Evolutionary conservation across 306 rosid species (phyloP), one percentile per base, ranked within the genome.

Genomic region (Fagus sylvatica): DNA sequence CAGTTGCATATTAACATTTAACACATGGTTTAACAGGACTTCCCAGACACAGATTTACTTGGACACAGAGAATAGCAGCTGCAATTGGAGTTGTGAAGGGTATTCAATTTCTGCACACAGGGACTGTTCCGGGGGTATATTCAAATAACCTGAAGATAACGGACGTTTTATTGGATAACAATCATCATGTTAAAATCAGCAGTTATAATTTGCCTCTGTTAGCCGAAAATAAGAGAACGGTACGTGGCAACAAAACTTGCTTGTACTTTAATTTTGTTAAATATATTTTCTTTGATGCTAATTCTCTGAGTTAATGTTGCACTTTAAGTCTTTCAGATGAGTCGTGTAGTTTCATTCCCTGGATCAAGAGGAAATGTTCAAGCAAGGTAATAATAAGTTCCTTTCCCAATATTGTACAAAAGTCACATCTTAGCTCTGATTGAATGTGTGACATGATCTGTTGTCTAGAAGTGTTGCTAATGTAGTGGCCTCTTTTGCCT

Each of bases 51-150:
- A 95, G 84, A 83, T 89, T 95, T 81, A 76, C 88, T 42, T 95
- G 98, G 99, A 74, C 81, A 46, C 97, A 91, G 54, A 93, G 99
- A 87, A 89, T 95, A 82, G 78, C 85, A 53, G 94, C 97, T 46
- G 92, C 97, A 36, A 91, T 95, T 42, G 98, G 94, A 85, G 89
- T 91, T 53, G 90, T 82, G 72, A 92, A 91, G 86, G 98, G 98
- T 64, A 75, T 95, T 87, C 99, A 89, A 77, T 95, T 92, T 87
- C 84, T 95, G 84, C 99, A 95, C 82, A 91, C 99, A 46, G 98
- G 99, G 76, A 91, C 84, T 46, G 95, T 93, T 76, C 98, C 99
- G 19, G 99, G 99, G 41, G 75, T 95, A 15, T 91, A 87, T 57
- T 89, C 93, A 19, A 88, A 89, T 75, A 93, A 88, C 85, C 80